phyloP scores from a whole-genome alignment of 345 rosid species.

The Firmiana major region DNA sequence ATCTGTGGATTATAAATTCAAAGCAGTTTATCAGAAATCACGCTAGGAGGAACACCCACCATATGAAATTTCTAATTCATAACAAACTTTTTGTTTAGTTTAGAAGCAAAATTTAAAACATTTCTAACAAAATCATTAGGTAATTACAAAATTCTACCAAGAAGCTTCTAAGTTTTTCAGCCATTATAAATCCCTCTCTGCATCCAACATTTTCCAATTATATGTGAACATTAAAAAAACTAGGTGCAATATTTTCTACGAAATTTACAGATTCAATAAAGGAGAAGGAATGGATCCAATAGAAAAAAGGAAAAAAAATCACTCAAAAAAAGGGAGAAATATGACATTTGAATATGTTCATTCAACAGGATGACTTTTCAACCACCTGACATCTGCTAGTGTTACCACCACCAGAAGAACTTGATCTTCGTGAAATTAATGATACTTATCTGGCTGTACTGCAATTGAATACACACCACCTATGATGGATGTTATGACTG shows the following conservation, averaged over 20 bases:
- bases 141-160: not conserved
- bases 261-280: slow-evolving; percentile 24
- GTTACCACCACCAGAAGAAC: slow-evolving; percentile 1
- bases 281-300: slow-evolving; percentile 6
- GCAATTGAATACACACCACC: slow-evolving; percentile 16
- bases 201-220: slow-evolving; percentile 1
- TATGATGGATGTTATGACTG: slow-evolving; percentile 11
- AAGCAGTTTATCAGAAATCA: not conserved
- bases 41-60: not conserved
- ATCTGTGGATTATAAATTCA: too few species aligned
- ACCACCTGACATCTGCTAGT: slow-evolving; percentile 18
- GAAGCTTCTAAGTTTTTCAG: not conserved
- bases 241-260: not conserved
- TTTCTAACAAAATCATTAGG: too few species aligned
- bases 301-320: not conserved
- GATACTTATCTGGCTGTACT: not conserved
- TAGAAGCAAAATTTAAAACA: not conserved
- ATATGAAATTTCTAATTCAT: not conserved
- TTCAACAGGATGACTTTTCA: slow-evolving; percentile 16
- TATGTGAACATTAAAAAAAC: not conserved
- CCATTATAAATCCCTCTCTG: not conserved
- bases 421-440: slow-evolving; percentile 7
- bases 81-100: not conserved
- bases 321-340: not conserved
- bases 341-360: not conserved